Conservation (phyloP, 495 filamentous ascomycete species). For the Daldinia decipiens region DNA sequence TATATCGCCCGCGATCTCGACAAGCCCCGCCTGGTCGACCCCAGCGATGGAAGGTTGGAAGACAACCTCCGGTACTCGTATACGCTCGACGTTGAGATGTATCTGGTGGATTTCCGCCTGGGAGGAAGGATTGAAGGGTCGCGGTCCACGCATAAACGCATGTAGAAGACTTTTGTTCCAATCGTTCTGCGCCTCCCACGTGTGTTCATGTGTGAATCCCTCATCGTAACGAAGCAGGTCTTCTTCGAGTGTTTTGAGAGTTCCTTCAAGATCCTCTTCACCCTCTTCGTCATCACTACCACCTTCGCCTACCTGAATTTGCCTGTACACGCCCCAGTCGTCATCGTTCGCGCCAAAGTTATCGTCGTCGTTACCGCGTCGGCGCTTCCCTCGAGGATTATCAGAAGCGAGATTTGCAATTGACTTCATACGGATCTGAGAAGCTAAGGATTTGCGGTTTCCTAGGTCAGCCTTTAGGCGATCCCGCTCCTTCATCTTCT, state of each 20-base stretch:
- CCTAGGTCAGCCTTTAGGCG: conserved; percentile 90
- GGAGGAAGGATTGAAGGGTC: conserved; percentile 82
- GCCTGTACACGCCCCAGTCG: conserved; percentile 96
- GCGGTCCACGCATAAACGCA: conserved; percentile 85
- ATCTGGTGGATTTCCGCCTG: conserved; percentile 86
- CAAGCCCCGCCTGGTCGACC: conserved; percentile 90
- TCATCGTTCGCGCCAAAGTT: conserved; percentile 97
- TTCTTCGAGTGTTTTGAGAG: conserved; percentile 78
- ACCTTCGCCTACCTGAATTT: conserved; percentile 77
- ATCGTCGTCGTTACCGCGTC: conserved; percentile 82
- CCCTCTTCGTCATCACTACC: conserved; percentile 83
- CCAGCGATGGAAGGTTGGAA: conserved; percentile 95
- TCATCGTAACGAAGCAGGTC: conserved; percentile 88
- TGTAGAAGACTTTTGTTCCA: conserved; percentile 93
- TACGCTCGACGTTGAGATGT: conserved; percentile 95
- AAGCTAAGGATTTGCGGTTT: conserved; percentile 94
- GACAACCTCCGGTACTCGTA: conserved; percentile 93
- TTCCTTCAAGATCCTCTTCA: conserved; percentile 82
- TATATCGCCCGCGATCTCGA: conserved; percentile 89
- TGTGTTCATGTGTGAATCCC: conserved; percentile 87
- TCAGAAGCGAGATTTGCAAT: conserved; percentile 97
- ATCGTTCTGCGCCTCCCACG: conserved; percentile 88
- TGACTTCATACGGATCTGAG: conserved; percentile 96
- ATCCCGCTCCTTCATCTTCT: conserved; percentile 91
- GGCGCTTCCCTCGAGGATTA: conserved; percentile 76